phyloP scores from a whole-genome alignment of 495 filamentous ascomycete genomes.

The Annulohypoxylon nitens region DNA sequence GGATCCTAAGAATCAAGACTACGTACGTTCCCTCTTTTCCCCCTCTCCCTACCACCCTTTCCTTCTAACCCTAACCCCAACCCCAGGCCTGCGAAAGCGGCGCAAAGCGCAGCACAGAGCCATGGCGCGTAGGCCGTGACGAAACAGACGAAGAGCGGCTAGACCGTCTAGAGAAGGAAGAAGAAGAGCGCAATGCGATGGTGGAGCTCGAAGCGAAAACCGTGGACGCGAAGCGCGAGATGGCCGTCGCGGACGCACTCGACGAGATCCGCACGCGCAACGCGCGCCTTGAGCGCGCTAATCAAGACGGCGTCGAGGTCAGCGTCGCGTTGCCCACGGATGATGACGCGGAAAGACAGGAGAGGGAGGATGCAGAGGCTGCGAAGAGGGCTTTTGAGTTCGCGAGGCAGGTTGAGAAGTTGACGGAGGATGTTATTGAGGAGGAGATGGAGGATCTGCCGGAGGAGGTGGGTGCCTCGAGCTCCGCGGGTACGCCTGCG shows the following conservation, averaged over 20 bases:
- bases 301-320: constrained; percentile 68
- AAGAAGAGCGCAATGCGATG: constrained; percentile 86
- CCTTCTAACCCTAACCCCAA: constrained; percentile 9
- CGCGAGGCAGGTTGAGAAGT: constrained; percentile 56
- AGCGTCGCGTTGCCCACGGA: constrained; percentile 62
- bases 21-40: constrained; percentile 58
- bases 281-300: constrained; percentile 82
- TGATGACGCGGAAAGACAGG: constrained; percentile 71
- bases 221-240: constrained; percentile 93
- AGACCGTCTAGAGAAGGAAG: constrained; percentile 86
- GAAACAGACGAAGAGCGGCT: constrained; percentile 92
- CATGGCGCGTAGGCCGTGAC: constrained; percentile 76
- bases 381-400: constrained; percentile 83
- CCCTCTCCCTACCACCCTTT: background rate
- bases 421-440: constrained; percentile 65
- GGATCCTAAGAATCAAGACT: constrained; percentile 95
- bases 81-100: constrained; percentile 73
- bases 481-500: constrained; percentile 44
- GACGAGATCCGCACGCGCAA: constrained; percentile 95
- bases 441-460: constrained; percentile 46
- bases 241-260: constrained; percentile 95
- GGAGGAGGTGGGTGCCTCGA: constrained; percentile 38
- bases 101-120: constrained; percentile 93
- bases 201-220: constrained; percentile 89
- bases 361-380: constrained; percentile 88